phyloP scores from a whole-genome alignment of 495 filamentous ascomycete species.

The Trichoderma orchidacearum region DNA sequence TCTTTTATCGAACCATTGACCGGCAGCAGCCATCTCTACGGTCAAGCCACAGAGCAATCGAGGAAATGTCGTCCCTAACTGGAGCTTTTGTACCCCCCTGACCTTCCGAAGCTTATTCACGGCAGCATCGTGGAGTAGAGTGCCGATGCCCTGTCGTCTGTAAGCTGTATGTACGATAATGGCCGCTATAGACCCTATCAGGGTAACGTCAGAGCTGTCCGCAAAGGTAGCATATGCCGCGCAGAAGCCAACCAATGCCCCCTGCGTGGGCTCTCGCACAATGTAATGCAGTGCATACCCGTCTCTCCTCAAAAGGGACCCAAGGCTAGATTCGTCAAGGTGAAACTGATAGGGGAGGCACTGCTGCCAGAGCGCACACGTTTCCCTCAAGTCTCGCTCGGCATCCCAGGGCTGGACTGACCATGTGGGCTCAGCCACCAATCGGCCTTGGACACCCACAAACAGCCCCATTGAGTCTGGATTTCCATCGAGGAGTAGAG shows the following conservation, averaged over 20 bases:
- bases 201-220: slow-evolving; percentile 33
- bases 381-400: slow-evolving; percentile 21
- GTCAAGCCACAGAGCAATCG: slow-evolving; percentile 45
- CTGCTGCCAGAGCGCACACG: slow-evolving; percentile 37
- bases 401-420: slow-evolving; percentile 31
- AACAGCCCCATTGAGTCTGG: not conserved
- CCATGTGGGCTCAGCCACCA: slow-evolving; percentile 14
- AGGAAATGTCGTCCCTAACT: slow-evolving; percentile 48
- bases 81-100: slow-evolving; percentile 38
- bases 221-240: slow-evolving; percentile 45
- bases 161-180: slow-evolving; percentile 42
- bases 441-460: not conserved
- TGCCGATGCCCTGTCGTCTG: slow-evolving; percentile 39
- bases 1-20: slow-evolving; percentile 41
- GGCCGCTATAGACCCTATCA: slow-evolving; percentile 44
- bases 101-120: slow-evolving; percentile 35
- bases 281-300: slow-evolving; percentile 51
- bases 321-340: slow-evolving; percentile 28
- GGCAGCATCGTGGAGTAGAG: slow-evolving; percentile 42
- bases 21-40: slow-evolving; percentile 26
- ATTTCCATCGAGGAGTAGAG: slow-evolving; percentile 8
- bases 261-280: slow-evolving; percentile 35
- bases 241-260: slow-evolving; percentile 41
- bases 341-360: slow-evolving; percentile 31
- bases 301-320: slow-evolving; percentile 40